These are phyloP conservation scores for Lachnellula occidentalis DNA, from an alignment of 2,329 filamentous ascomycete genomes.

Conservation along the genomic window DNA sequence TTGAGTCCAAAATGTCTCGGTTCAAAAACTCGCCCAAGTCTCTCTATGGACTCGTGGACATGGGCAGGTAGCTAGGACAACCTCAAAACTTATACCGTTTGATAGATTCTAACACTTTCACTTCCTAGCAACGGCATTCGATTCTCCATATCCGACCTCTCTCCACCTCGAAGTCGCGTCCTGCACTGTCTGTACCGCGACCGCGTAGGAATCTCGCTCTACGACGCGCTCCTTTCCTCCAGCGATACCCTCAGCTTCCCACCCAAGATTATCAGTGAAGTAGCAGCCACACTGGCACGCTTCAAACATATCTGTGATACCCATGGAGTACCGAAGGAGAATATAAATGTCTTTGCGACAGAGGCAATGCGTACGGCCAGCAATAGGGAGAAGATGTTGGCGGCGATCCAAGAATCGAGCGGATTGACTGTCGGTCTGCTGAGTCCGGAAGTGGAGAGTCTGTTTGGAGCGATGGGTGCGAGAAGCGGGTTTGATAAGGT, in stretches of 20 bases:
- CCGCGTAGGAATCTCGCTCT: conserved; percentile 76
- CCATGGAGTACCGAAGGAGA: conserved; percentile 58
- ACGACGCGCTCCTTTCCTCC: conserved; percentile 66
- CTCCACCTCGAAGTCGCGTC: conserved; percentile 63
- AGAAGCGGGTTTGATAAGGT: conserved; percentile 66
- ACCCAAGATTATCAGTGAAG: conserved; percentile 53
- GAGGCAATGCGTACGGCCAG: conserved; percentile 79
- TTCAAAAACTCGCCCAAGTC: conserved; percentile 18
- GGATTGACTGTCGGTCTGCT: conserved; percentile 69
- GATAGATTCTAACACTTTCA: conserved; percentile 6
- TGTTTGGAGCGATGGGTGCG: conserved; percentile 77
- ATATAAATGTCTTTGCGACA: conserved; percentile 75
- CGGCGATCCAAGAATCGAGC: conserved; percentile 55
- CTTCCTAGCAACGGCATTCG: conserved; percentile 76
- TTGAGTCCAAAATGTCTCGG: conserved; percentile 22
- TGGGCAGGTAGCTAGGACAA: conserved; percentile 29
- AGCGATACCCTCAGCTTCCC: conserved; percentile 39
- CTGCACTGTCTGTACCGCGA: conserved; percentile 74
- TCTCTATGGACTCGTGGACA: conserved; percentile 31
- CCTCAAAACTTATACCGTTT: not conserved
- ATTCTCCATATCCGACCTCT: conserved; percentile 82
- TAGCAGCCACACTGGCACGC: conserved; percentile 59
- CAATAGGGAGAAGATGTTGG: conserved; percentile 66
- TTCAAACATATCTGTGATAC: conserved; percentile 68
- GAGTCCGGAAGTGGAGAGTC: conserved; percentile 73